Base-by-base conservation (phyloP, 2,329 filamentous ascomycete genomes). In the Dactylella cylindrospora region DNA sequence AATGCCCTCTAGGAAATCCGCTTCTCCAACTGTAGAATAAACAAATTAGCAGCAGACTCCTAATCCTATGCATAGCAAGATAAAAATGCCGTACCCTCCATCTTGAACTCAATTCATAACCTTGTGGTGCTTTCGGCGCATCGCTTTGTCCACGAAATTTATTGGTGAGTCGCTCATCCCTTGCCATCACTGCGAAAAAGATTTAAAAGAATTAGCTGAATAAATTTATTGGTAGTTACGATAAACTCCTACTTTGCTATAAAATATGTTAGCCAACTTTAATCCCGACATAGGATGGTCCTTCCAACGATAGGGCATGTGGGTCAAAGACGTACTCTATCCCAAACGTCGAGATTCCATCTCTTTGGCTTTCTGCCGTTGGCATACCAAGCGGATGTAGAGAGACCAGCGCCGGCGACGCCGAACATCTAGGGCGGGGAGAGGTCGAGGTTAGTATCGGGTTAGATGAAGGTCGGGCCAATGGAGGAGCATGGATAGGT, bases 151-250 rank as follows among this genome's bases (percentile, higher is more conserved):
- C 82, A 71, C 81, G 76, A 64, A 82, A 67, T 39, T 72, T 75
- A 38, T 82, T 81, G 5, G 82, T 84, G 64, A 84, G 75, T 70
- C 82, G 77, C 64, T 77, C 76, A 68, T 84, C 82, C 68, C 82
- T 80, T 52, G 82, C 77, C 81, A 84, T 84, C 82, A 84, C 82
- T 84, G 49, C 22, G n/a, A n/a, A n/a, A n/a, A n/a, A n/a, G n/a
- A n/a, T n/a, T n/a, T n/a, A n/a, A n/a, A n/a, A n/a, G n/a, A n/a
- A n/a, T n/a, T n/a, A n/a, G n/a, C n/a, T n/a, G 12, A 9, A 26
- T 10, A 17, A 32, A 26, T 44, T 15, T 13, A 20, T 7, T 31
- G 39, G 45, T 31, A n/a, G n/a, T n/a, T n/a, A n/a, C n/a, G n/a
- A n/a, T n/a, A n/a, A n/a, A n/a, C n/a, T n/a, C n/a, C n/a, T n/a